Base-by-base conservation (phyloP, 306 rosid genomes). In the Nissolia schottii region DNA sequence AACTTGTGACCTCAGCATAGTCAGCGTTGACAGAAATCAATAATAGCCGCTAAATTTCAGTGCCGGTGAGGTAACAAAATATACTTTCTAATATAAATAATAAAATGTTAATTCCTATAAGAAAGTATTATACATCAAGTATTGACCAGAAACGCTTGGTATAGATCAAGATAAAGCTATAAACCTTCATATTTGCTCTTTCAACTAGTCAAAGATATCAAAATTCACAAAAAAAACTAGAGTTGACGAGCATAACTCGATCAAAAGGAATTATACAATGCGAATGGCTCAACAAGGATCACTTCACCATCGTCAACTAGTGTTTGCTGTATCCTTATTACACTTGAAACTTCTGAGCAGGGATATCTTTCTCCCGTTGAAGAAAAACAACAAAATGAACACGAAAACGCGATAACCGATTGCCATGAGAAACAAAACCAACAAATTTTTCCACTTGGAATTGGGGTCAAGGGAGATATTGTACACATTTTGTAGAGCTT, bases 371-470 rank as follows among this genome's bases (percentile, higher is more conserved):
- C 79, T 84, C 32, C 88, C 93, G 1, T 80, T 54, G 4, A 72
- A 85, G 46, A 89, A 80, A 59, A 69, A 76, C 25, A 94, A 79
- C 25, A 88, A 74, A 74, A 86, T 62, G 71, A 91, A 80, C 77
- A 85, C 87, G 0, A 91, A 54, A 69, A 91, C 50, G 11, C 99
- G 96, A 79, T 91, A 91, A 16, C 87, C 90, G 9, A 86, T 77
- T 8, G 90, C 97, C 96, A 95, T 91, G 50, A 95, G 88, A 84
- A 95, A 89, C 87, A 95, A 77, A 59, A 91, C 77, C 84, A 95
- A 83, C 76, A 95, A 70, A 81, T 95, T 89, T 77, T 67, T 77
- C 99, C 99, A 95, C 86, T 95, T 95, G 56, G 99, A 82, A 77
- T 81, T 80, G 16, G 14, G 62, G 81, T 86, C 85, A 1, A 84